phyloP scores from a whole-genome alignment of 1,284 basidiomycete species.

The Cryptococcus amylolentus region DNA sequence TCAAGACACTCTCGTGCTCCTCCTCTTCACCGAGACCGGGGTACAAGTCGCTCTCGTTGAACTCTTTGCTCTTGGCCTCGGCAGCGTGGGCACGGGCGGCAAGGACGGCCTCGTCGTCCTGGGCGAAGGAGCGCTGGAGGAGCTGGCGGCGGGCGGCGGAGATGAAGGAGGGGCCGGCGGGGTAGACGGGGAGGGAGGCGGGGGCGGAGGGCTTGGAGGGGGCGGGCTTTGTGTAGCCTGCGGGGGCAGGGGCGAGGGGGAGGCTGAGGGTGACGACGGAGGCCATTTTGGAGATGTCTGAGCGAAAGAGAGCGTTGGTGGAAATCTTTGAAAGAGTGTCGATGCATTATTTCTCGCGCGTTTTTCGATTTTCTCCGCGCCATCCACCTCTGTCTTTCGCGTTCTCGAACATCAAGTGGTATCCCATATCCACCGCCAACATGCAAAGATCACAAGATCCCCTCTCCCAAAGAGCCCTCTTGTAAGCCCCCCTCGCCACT shows the following conservation, averaged over 20 bases:
- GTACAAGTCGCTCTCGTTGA: constrained; percentile 64
- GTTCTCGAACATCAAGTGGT: neutral
- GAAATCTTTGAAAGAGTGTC: neutral
- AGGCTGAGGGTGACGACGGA: constrained; percentile 45
- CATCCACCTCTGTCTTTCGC: neutral
- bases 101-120: constrained; percentile 59
- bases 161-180: constrained; percentile 79
- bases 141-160: constrained; percentile 71
- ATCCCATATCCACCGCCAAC: neutral
- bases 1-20: constrained; percentile 69
- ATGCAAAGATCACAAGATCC: constrained; percentile 38
- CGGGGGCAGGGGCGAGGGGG: constrained; percentile 44
- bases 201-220: constrained; percentile 43
- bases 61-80: constrained; percentile 56
- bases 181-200: constrained; percentile 58
- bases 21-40: constrained; percentile 91
- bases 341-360: neutral
- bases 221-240: constrained; percentile 46
- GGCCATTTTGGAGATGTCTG: constrained; percentile 35
- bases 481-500: constrained; percentile 31
- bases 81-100: constrained; percentile 55
- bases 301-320: neutral
- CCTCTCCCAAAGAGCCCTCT: constrained; percentile 42
- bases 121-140: constrained; percentile 71
- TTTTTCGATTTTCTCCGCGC: neutral